Percentiles rank a stretch among this genome's conserved stretches.
These are phyloP conservation scores for Termitomyces sp. DNA, from an alignment of 1,284 basidiomycete genomes.

Conservation along the genomic window DNA sequence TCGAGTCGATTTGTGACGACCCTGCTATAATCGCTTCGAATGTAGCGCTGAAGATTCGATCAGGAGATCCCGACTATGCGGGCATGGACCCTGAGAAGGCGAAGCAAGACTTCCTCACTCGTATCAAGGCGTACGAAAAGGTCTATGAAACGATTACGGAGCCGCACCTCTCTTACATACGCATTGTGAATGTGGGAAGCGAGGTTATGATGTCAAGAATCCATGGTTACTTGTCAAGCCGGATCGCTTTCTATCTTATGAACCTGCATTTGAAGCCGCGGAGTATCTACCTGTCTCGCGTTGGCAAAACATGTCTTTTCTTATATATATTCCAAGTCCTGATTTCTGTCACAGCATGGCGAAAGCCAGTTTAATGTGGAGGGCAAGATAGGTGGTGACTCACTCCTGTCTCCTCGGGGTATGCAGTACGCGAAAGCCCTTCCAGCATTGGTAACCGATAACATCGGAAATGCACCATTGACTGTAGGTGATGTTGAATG, in stretches of 20 bases:
- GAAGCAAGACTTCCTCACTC: conserved; percentile 83
- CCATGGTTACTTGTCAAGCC: conserved; percentile 90
- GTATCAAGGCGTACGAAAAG: conserved; percentile 91
- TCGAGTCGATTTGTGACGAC: conserved; percentile 94
- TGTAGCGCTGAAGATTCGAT: conserved; percentile 91
- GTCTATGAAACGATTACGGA: conserved; percentile 96
- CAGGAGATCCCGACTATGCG: conserved; percentile 97
- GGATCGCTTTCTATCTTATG: conserved; percentile 98
- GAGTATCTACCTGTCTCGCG: conserved; percentile 94
- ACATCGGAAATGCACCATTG: conserved; percentile 84
- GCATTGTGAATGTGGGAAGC: conserved; percentile 85
- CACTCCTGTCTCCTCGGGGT: conserved; percentile 80
- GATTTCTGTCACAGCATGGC: conserved; percentile 67
- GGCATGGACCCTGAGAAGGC: conserved; percentile 84
- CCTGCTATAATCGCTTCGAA: conserved; percentile 93
- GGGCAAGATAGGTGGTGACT: conserved; percentile 97
- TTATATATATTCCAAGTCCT: conserved; percentile 9
- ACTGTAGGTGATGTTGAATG: conserved; percentile 54
- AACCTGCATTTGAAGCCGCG: conserved; percentile 96
- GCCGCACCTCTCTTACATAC: conserved; percentile 79
- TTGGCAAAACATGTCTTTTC: conserved; percentile 32
- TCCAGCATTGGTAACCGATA: conserved; percentile 84
- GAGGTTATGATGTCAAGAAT: conserved; percentile 83
- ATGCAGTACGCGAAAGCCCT: conserved; percentile 83
- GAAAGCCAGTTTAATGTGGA: conserved; percentile 97